Percentiles rank a stretch among this genome's conserved stretches.
Evolutionary conservation across 2,329 filamentous ascomycete genomes (phyloP).

Genomic region (Orbilia blumenaviensis): DNA sequence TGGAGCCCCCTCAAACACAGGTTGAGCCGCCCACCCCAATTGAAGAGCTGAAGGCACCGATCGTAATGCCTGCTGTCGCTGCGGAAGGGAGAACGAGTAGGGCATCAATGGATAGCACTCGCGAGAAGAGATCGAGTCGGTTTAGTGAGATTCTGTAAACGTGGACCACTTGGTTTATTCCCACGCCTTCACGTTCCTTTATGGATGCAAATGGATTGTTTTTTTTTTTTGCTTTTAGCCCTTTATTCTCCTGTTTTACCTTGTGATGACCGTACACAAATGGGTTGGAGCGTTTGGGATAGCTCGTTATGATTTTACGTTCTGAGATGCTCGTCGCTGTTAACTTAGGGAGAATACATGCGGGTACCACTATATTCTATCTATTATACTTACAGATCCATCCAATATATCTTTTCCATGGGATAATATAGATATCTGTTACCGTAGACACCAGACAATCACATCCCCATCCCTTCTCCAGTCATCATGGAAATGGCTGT

Average conservation of each 20-base stretch:
- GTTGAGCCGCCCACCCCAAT: slow-evolving; percentile 15
- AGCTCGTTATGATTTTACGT: neutral
- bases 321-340: neutral
- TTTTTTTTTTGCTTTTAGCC: neutral
- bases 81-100: neutral
- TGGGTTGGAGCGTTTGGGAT: neutral
- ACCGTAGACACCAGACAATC: slow-evolving; percentile 54
- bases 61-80: neutral
- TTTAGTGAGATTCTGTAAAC: slow-evolving; percentile 44
- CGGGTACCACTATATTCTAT: neutral
- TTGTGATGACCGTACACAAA: neutral
- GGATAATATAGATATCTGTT: neutral
- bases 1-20: neutral
- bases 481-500: slow-evolving; percentile 58
- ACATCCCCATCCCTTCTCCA: slow-evolving; percentile 56
- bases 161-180: neutral
- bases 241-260: neutral
- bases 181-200: neutral
- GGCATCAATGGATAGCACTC: neutral
- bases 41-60: neutral
- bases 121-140: slow-evolving; percentile 34
- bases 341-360: neutral
- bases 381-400: neutral
- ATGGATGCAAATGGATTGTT: neutral
- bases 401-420: neutral